These are phyloP conservation scores for Trichoderma erinaceum DNA, from an alignment of 495 filamentous ascomycete genomes.

Conservation along the genomic window DNA sequence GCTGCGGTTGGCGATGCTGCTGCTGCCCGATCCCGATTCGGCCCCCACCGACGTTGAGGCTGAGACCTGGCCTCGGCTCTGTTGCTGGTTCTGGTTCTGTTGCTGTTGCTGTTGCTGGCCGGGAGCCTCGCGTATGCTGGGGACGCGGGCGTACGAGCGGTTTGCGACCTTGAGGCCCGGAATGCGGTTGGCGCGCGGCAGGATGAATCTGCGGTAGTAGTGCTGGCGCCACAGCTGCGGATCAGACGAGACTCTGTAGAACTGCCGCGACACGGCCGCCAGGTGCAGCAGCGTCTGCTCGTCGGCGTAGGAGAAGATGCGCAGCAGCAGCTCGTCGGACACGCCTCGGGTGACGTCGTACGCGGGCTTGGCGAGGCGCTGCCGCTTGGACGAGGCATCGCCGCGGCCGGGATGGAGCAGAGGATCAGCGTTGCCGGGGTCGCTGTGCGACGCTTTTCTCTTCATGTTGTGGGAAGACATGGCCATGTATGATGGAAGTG, in stretches of 20 bases:
- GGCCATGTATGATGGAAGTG: not conserved
- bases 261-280: constrained; percentile 73
- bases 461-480: not conserved
- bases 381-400: constrained; percentile 4
- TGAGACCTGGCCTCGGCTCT: no score
- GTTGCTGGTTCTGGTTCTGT: constrained; percentile 10
- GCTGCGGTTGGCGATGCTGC: not conserved
- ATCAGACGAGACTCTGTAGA: constrained; percentile 69
- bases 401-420: not conserved
- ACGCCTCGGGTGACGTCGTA: constrained; percentile 50
- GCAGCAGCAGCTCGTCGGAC: constrained; percentile 82
- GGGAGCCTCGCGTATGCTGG: no score
- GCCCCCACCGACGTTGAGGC: not conserved
- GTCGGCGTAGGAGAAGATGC: constrained; percentile 72
- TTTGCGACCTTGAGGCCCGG: constrained; percentile 49
- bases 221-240: constrained; percentile 85
- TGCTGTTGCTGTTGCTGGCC: not conserved
- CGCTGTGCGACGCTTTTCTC: constrained; percentile 2
- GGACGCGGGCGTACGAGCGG: no score
- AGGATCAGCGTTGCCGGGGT: not conserved
- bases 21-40: not conserved
- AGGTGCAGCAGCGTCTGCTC: constrained; percentile 61
- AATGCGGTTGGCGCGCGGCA: constrained; percentile 71
- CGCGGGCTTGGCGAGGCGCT: constrained; percentile 4
- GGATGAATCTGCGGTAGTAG: constrained; percentile 86